These are phyloP conservation scores for Delphinella strobiligena DNA, from an alignment of 2,329 filamentous ascomycete species.

Conservation along the genomic window DNA sequence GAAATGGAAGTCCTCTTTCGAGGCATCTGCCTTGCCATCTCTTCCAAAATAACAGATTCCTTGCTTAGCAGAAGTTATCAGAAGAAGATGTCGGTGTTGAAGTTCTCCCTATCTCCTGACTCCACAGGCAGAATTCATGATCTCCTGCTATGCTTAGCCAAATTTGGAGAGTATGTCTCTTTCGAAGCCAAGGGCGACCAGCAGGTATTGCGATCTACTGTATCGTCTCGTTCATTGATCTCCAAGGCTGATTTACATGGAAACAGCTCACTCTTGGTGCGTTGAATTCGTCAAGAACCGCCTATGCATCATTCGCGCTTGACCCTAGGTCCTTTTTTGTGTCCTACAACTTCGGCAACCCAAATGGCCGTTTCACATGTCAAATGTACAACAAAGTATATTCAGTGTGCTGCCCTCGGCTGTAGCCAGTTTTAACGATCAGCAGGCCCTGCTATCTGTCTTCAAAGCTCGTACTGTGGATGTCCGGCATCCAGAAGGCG, in stretches of 20 bases:
- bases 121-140: conserved; percentile 60
- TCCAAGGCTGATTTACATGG: conserved; percentile 2
- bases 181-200: conserved; percentile 58
- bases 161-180: conserved; percentile 69
- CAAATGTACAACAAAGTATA: conserved; percentile 57
- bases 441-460: conserved; percentile 48
- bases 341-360: conserved; percentile 49
- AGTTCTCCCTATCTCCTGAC: conserved; percentile 63
- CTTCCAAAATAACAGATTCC: neutral
- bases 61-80: neutral
- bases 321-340: conserved; percentile 59
- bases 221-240: conserved; percentile 5
- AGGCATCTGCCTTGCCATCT: neutral
- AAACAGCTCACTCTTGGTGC: conserved; percentile 58
- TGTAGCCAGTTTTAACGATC: neutral
- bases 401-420: neutral
- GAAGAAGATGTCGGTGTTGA: conserved; percentile 39
- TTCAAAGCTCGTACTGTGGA: conserved; percentile 59
- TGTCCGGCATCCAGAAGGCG: conserved; percentile 52
- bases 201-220: conserved; percentile 32
- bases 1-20: conserved; percentile 3
- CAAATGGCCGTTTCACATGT: conserved; percentile 49
- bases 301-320: conserved; percentile 62
- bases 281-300: conserved; percentile 69
- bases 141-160: conserved; percentile 59